These are phyloP conservation scores for Russula ochroleuca DNA, from an alignment of 768 basidiomycete species.

Conservation along the genomic window DNA sequence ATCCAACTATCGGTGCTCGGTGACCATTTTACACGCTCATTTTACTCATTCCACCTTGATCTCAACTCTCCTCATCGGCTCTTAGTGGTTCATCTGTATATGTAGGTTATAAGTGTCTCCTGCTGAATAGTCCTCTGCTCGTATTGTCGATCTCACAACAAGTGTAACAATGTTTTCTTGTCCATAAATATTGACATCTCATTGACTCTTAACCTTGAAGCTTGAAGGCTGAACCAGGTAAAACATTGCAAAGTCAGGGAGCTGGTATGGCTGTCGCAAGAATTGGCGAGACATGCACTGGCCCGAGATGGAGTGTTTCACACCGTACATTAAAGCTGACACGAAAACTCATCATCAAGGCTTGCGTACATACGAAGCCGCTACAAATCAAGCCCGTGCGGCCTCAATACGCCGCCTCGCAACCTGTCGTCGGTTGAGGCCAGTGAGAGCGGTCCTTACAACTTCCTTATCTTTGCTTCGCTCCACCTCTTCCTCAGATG, in stretches of 20 bases:
- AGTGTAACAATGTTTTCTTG: constrained; percentile 1
- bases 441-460: constrained; percentile 47
- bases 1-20: constrained; percentile 10
- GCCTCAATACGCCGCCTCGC: constrained; percentile 88
- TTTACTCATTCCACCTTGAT: neutral
- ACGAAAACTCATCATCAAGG: constrained; percentile 28
- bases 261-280: neutral
- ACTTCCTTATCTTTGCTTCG: constrained; percentile 82
- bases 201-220: neutral
- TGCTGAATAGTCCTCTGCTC: neutral
- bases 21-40: constrained; percentile 2
- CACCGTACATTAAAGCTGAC: constrained; percentile 27
- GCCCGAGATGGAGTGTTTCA: constrained; percentile 15
- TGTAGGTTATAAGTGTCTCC: constrained; percentile 14
- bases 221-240: neutral
- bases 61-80: neutral
- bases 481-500: constrained; percentile 78
- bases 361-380: constrained; percentile 35
- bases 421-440: constrained; percentile 80
- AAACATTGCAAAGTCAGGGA: neutral
- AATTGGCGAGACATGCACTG: neutral
- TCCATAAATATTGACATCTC: neutral
- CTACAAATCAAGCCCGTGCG: constrained; percentile 44
- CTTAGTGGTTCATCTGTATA: constrained; percentile 2
- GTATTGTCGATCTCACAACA: neutral